Conservation (phyloP, 176 grass and related monocot species). For the Bothriochloa decipiens region DNA sequence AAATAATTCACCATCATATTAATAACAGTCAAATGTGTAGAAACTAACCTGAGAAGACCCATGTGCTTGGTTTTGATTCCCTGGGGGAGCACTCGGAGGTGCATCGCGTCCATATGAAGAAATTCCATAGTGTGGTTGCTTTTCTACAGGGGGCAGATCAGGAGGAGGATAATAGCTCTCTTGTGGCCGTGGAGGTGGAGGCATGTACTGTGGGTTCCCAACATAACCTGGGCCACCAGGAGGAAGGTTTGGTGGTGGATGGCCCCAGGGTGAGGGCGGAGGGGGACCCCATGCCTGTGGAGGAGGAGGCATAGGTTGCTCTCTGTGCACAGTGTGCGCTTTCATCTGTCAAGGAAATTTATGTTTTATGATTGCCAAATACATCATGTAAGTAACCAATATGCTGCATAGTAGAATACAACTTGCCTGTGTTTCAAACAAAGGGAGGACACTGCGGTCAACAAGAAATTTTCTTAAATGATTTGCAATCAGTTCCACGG, state of each 20-base stretch:
- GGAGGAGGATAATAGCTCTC: conserved; percentile 77
- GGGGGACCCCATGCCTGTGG: conserved; percentile 78
- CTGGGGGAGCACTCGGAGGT: conserved; percentile 46
- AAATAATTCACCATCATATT: conserved; percentile 24
- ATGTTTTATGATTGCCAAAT: conserved; percentile 26
- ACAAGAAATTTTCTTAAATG: conserved; percentile 98
- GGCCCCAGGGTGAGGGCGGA: conserved; percentile 72
- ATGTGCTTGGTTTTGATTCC: conserved; percentile 65
- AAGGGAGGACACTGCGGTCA: conserved; percentile 89
- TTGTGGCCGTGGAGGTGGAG: conserved; percentile 70
- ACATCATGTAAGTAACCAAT: conserved; percentile 28
- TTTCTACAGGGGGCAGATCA: conserved; percentile 68
- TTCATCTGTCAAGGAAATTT: conserved; percentile 57
- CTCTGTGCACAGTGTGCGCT: conserved; percentile 64
- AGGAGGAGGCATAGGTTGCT: conserved; percentile 78
- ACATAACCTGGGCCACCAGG: conserved; percentile 67
- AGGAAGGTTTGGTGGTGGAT: conserved; percentile 71
- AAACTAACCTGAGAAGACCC: conserved; percentile 71
- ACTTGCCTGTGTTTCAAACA: conserved; percentile 82
- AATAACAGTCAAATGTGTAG: conserved; percentile 10
- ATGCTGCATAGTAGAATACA: conserved; percentile 11
- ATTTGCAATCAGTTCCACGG: conserved; percentile 81
- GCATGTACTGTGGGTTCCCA: conserved; percentile 80
- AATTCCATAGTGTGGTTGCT: conserved; percentile 78
- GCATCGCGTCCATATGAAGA: conserved; percentile 79